A percentile compares a stretch with the other conserved stretches of the same genome.
These are phyloP conservation scores for Deinandra increscens DNA, from an alignment of 129 eudicot species.

Conservation along the genomic window DNA sequence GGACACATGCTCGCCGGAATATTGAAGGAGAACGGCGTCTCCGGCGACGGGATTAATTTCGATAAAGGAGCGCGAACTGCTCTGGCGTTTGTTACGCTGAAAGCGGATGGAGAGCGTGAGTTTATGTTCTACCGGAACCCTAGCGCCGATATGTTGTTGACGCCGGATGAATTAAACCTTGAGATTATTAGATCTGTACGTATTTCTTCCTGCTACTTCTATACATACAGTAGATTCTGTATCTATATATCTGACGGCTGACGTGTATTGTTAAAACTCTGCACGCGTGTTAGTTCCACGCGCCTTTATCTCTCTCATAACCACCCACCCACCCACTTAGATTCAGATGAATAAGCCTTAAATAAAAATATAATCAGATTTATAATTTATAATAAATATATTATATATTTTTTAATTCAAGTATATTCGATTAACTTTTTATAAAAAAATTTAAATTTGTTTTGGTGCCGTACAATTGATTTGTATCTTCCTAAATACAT, in stretches of 20 bases:
- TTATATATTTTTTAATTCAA: constrained; percentile 9
- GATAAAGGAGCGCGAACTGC: constrained; percentile 91
- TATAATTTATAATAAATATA: too few relatives aligned
- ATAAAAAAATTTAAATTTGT: too few relatives aligned
- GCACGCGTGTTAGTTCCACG: constrained; percentile 20
- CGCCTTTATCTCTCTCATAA: neutral
- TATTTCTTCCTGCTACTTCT: neutral
- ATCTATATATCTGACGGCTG: constrained; percentile 10
- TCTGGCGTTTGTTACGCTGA: constrained; percentile 78
- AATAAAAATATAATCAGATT: neutral
- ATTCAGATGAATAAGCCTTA: neutral
- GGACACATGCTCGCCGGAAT: constrained; percentile 88
- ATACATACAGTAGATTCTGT: constrained; percentile 14
- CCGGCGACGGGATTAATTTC: constrained; percentile 44
- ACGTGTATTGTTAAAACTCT: constrained; percentile 22
- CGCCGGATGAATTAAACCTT: constrained; percentile 78
- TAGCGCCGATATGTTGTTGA: constrained; percentile 93
- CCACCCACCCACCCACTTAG: neutral
- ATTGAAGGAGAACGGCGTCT: constrained; percentile 67
- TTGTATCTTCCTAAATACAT: neutral
- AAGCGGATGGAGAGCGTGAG: constrained; percentile 92
- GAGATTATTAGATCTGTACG: constrained; percentile 85
- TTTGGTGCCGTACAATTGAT: too few relatives aligned
- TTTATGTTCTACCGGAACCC: constrained; percentile 97
- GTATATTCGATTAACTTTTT: too few relatives aligned